Evolutionary conservation across 345 rosid species (phyloP).

Genomic region (Mallotus nudiflorus): DNA sequence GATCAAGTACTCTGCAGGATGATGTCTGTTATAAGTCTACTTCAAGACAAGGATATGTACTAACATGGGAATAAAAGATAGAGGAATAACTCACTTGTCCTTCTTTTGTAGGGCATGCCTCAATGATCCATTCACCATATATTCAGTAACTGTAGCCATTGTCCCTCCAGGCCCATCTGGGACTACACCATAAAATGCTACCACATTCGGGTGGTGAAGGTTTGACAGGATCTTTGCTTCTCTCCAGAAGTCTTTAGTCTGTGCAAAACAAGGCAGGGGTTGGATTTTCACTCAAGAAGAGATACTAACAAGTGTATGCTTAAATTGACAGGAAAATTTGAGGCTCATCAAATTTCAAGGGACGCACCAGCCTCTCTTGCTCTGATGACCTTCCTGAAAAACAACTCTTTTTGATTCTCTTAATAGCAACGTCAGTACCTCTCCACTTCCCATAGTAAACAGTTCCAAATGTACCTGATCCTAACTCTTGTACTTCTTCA

Average conservation of each 20-base stretch:
- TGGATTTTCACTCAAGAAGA: slow-evolving; percentile 8
- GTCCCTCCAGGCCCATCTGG: slow-evolving; percentile 89
- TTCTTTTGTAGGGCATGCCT: slow-evolving; percentile 70
- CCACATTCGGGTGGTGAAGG: slow-evolving; percentile 94
- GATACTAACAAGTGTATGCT: neutral
- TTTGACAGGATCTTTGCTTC: slow-evolving; percentile 83
- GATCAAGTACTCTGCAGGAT: slow-evolving; percentile 65
- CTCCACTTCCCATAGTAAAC: slow-evolving; percentile 93
- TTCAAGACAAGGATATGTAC: neutral
- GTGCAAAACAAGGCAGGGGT: slow-evolving; percentile 14
- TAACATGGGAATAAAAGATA: neutral
- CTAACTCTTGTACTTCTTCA: slow-evolving; percentile 82
- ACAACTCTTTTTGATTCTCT: slow-evolving; percentile 84
- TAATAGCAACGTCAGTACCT: slow-evolving; percentile 95
- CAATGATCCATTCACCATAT: slow-evolving; percentile 87
- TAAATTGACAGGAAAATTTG: neutral
- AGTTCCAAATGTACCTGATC: slow-evolving; percentile 93
- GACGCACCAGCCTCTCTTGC: slow-evolving; percentile 75
- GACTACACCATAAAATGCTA: slow-evolving; percentile 91
- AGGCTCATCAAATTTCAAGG: slow-evolving; percentile 1
- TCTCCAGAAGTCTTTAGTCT: slow-evolving; percentile 89
- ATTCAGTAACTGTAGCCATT: slow-evolving; percentile 87
- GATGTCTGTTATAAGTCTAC: slow-evolving; percentile 22
- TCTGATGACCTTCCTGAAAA: slow-evolving; percentile 77
- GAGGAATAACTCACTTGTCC: slow-evolving; percentile 46